Percentiles rank a stretch among this genome's conserved stretches.
These are phyloP conservation scores for Globisporangium spinosum DNA, from an alignment of 352 stramenopile species.

Conservation along the genomic window DNA sequence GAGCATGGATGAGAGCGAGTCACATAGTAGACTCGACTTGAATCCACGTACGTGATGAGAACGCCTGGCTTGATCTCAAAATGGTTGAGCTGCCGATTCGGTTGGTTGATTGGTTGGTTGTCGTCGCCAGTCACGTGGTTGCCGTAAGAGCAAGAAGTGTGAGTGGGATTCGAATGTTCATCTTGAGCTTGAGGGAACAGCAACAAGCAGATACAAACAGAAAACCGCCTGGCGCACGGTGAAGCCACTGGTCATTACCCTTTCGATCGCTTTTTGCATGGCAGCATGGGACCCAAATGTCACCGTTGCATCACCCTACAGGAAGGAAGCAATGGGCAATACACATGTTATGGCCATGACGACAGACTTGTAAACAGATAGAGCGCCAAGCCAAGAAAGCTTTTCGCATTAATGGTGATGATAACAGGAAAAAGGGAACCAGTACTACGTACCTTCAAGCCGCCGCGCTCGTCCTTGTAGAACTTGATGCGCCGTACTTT, in stretches of 20 bases:
- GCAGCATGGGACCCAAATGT: constrained; percentile 70
- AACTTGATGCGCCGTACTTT: constrained; percentile 87
- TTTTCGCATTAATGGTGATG: not conserved
- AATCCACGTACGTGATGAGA: constrained; percentile 58
- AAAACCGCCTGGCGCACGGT: not conserved
- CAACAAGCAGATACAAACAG: not conserved
- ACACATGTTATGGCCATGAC: no score
- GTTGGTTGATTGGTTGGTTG: not conserved
- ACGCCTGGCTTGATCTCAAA: constrained; percentile 86
- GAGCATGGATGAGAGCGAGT: no score
- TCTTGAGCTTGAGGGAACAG: not conserved
- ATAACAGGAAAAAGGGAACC: no score
- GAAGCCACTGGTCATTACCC: constrained; percentile 30
- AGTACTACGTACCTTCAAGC: constrained; percentile 50
- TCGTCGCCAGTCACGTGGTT: constrained; percentile 1
- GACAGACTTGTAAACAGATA: not conserved
- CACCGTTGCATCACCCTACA: constrained; percentile 72
- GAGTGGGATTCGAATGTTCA: constrained; percentile 15
- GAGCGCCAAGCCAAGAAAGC: not conserved
- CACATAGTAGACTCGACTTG: not conserved
- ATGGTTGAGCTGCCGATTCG: constrained; percentile 48
- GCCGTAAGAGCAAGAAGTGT: constrained; percentile 25
- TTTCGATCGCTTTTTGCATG: constrained; percentile 66
- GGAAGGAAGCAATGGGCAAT: not conserved
- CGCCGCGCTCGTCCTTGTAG: constrained; percentile 75